Base-by-base conservation (phyloP, 805 yeast genomes). In the Ogataea pini region DNA sequence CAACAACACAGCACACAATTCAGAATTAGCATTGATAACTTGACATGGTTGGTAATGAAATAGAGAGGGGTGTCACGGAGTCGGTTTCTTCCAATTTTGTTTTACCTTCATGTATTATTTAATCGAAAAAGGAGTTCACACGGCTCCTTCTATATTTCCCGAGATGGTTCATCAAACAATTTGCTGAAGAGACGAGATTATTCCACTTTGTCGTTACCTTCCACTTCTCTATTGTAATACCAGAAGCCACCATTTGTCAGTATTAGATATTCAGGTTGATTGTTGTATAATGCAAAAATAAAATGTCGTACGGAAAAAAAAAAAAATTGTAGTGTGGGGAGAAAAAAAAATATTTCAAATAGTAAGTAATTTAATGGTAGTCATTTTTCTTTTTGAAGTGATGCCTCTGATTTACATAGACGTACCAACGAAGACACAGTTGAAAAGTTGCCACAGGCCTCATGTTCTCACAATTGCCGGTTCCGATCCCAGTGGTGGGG, bases 401-500 rank as follows among this genome's bases (percentile, higher is more conserved):
- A n/a, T n/a, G n/a, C n/a, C n/a, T n/a, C n/a, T n/a, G n/a, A 10
- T 27, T 5, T 7, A 22, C 16, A 25, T n/a, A 4, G 33, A 27
- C 4, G 20, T 16, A 16, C 36, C 13, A n/a, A 31, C 44, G 25
- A 36, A 34, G 9, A 27, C 28, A n/a, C 34, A 7, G 25, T n/a
- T 42, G 10, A 17, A 12, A 25, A 45, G 47, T 6, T 14, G 25
- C 24, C 12, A 10, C 3, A 44, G 18, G 1, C 72, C 75, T 2
- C 68, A 70, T 0, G 78, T 77, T 0, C 55, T 77, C 47, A 72
- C 77, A 0, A 67, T 77, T 37, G 89, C 89, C 1, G 96, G 96
- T 0, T 84, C 92, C 0, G 96, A 89, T 62, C 78, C 83, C 37
- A 84, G 92, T 9, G 96, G 96, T 2, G 96, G 96, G 3, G 96